Evolutionary conservation across 768 basidiomycete genomes (phyloP).

Genomic region (Collybiopsis luxurians): DNA sequence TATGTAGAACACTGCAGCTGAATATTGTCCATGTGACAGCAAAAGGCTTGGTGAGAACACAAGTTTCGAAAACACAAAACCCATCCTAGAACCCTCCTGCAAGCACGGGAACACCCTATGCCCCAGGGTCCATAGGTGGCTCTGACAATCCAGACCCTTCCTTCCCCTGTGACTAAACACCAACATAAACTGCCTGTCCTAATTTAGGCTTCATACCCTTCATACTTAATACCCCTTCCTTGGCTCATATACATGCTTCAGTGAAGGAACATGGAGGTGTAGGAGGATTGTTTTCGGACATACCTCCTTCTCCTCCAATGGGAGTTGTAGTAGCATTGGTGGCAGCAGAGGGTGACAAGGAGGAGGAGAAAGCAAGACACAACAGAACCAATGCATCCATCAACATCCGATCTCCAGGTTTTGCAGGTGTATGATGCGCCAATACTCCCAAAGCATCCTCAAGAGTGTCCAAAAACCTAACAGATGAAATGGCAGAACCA

Average conservation of each 20-base stretch:
- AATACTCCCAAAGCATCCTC: slow-evolving; percentile 27
- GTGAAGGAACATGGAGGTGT: slow-evolving; percentile 22
- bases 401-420: slow-evolving; percentile 54
- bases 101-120: slow-evolving; percentile 47
- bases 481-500: background rate
- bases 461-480: slow-evolving; percentile 13
- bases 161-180: no score
- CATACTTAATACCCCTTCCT: slow-evolving; percentile 45
- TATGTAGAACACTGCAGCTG: no score
- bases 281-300: background rate
- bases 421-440: slow-evolving; percentile 44
- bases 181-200: slow-evolving; percentile 46
- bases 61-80: no score
- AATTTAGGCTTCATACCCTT: slow-evolving; percentile 43
- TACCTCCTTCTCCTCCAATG: background rate
- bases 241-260: slow-evolving; percentile 34
- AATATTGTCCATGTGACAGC: no score
- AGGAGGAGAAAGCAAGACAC: slow-evolving; percentile 19
- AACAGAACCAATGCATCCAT: slow-evolving; percentile 53
- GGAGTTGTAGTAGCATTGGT: slow-evolving; percentile 10
- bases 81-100: slow-evolving; percentile 35
- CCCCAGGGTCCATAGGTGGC: slow-evolving; percentile 54
- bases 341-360: slow-evolving; percentile 2
- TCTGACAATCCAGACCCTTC: slow-evolving; percentile 1
- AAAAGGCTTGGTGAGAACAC: no score